phyloP scores from a whole-genome alignment of 345 rosid genomes.

The Lepidium africanum region DNA sequence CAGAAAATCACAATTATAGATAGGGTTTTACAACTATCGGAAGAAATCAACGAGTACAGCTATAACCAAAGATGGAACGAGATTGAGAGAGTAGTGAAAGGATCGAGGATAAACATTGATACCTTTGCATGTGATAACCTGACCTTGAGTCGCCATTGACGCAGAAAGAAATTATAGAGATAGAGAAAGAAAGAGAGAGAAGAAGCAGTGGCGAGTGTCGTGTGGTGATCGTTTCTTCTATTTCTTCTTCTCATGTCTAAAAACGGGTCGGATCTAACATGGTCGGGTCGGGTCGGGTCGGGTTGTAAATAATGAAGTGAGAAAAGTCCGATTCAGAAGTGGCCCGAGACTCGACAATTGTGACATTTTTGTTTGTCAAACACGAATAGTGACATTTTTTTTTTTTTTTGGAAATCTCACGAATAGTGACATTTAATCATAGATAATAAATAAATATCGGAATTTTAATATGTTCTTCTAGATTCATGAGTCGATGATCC shows the following conservation, averaged over 20 bases:
- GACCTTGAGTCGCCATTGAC: slow-evolving; percentile 70
- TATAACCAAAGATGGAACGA: not conserved
- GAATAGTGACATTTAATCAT: no score
- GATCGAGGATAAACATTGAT: not conserved
- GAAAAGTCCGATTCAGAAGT: slow-evolving; percentile 1
- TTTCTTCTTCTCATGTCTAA: not conserved
- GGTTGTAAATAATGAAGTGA: not conserved
- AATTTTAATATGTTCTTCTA: no score
- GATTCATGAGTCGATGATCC: no score
- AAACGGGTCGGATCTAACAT: not conserved
- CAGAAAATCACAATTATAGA: not conserved
- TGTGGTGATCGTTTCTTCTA: not conserved
- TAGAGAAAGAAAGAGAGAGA: not conserved
- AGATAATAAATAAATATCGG: no score
- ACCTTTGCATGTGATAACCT: slow-evolving; percentile 97
- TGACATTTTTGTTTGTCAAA: not conserved
- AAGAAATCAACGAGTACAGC: not conserved
- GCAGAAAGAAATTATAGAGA: not conserved
- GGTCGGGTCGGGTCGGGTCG: slow-evolving; percentile 1
- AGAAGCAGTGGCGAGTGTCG: not conserved
- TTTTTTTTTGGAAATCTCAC: no score
- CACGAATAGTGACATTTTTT: no score
- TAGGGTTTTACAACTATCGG: not conserved
- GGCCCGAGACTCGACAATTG: not conserved
- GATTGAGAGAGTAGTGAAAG: not conserved